Conservation (phyloP, 805 yeast species). For the Blastobotrys robertii region DNA sequence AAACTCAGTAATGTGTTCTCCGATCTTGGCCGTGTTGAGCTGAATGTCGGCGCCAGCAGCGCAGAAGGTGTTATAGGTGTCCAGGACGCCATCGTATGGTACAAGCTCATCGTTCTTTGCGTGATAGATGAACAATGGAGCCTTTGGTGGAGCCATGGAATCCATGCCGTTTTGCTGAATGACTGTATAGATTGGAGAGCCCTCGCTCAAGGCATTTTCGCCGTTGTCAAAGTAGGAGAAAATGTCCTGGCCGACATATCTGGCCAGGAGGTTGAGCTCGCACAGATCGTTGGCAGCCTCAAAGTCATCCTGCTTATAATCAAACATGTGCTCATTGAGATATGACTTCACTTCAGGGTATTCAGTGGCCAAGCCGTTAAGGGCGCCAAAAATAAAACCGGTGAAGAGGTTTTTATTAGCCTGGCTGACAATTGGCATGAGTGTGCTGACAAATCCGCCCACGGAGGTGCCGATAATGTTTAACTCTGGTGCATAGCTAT, state of each 20-base stretch:
- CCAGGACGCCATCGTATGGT: constrained; percentile 1
- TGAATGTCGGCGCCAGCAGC: constrained; percentile 2
- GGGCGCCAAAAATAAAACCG: constrained; percentile 20
- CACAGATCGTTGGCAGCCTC: constrained; percentile 12
- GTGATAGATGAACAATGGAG: constrained; percentile 19
- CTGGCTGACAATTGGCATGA: constrained; percentile 11
- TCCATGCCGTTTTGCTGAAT: constrained; percentile 13
- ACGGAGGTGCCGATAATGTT: constrained; percentile 19
- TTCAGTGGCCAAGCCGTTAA: constrained; percentile 18
- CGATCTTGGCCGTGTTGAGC: not conserved
- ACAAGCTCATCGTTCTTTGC: constrained; percentile 18
- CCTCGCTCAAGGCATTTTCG: constrained; percentile 8
- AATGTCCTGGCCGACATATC: constrained; percentile 11
- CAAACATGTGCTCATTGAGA: constrained; percentile 4
- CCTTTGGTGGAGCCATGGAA: constrained; percentile 10
- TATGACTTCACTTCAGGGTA: constrained; percentile 14
- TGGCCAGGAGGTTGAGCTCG: constrained; percentile 7
- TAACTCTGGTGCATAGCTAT: constrained; percentile 22
- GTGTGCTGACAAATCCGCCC: constrained; percentile 18
- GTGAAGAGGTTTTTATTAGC: constrained; percentile 13
- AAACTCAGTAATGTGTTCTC: constrained; percentile 1
- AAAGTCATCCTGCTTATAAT: constrained; percentile 3
- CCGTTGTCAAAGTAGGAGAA: constrained; percentile 15
- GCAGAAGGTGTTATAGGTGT: not conserved
- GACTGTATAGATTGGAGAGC: constrained; percentile 6